A percentile compares a stretch with the other conserved stretches of the same genome.
Conservation (phyloP, 1,284 basidiomycete species). For the Ustilago bromivora region DNA sequence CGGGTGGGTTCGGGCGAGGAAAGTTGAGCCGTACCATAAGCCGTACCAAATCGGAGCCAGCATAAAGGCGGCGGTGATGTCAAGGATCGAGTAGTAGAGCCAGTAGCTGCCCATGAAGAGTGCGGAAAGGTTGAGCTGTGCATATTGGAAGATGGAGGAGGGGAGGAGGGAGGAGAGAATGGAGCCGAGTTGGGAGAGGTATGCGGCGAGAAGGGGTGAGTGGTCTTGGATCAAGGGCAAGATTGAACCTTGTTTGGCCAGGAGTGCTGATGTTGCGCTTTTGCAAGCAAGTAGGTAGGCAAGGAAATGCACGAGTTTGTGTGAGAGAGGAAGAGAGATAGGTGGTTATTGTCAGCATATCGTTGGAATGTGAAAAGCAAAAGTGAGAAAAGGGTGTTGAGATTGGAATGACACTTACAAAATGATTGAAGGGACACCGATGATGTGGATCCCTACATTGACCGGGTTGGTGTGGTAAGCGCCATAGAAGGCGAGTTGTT, state of each 20-base stretch:
- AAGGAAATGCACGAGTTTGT: too few species aligned
- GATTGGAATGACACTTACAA: constrained; percentile 28
- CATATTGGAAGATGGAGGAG: constrained; percentile 29
- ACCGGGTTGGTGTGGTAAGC: constrained; percentile 62
- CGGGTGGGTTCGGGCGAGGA: constrained; percentile 32
- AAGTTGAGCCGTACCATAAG: constrained; percentile 35
- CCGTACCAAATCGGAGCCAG: constrained; percentile 56
- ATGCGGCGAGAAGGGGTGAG: constrained; percentile 33
- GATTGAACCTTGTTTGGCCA: constrained; percentile 46
- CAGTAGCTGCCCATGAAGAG: constrained; percentile 55
- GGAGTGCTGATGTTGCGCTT: constrained; percentile 31
- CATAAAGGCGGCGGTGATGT: constrained; percentile 45
- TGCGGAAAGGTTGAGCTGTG: constrained; percentile 39
- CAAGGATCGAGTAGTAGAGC: constrained; percentile 59
- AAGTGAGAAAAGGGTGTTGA: too few species aligned
- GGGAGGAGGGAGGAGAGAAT: constrained; percentile 27
- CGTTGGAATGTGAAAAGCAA: not conserved
- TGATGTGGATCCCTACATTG: constrained; percentile 63
- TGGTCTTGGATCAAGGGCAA: constrained; percentile 41
- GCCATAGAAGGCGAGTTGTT: constrained; percentile 64
- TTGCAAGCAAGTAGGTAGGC: not conserved
- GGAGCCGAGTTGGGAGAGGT: constrained; percentile 42
- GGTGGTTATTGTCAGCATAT: too few species aligned
- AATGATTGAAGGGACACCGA: constrained; percentile 62
- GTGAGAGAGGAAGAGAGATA: not conserved